phyloP scores from a whole-genome alignment of 768 basidiomycete genomes.

The Pleurotus tuber-regium region DNA sequence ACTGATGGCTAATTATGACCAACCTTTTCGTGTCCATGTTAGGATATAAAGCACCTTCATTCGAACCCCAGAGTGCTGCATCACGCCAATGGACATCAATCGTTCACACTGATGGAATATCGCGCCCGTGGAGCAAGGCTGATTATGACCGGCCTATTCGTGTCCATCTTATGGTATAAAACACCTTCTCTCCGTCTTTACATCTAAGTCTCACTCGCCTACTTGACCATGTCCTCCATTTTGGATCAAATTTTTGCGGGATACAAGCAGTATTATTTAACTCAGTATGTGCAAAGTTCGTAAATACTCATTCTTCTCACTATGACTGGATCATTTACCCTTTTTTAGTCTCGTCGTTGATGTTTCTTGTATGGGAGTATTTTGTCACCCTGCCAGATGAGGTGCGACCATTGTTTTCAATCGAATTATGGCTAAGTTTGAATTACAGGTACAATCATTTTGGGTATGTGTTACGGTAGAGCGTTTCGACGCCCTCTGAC shows the following conservation, averaged over 20 bases:
- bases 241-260: neutral
- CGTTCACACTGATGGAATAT: too few relatives aligned
- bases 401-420: neutral
- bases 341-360: neutral
- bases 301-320: neutral
- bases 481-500: neutral
- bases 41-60: too few relatives aligned
- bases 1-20: too few relatives aligned
- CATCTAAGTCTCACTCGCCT: too few relatives aligned
- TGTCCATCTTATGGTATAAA: too few relatives aligned
- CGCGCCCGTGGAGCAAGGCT: too few relatives aligned
- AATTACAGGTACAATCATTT: neutral
- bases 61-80: too few relatives aligned
- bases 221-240: neutral
- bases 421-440: neutral
- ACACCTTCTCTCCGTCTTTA: too few relatives aligned
- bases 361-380: conserved; percentile 1
- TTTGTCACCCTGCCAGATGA: conserved; percentile 6
- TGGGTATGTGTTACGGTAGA: neutral
- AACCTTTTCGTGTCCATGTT: too few relatives aligned
- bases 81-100: too few relatives aligned
- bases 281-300: neutral
- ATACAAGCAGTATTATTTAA: neutral
- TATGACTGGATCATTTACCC: neutral
- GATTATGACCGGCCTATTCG: too few relatives aligned